Evolutionary conservation across 352 stramenopile genomes (phyloP).

Genomic region (Phytophthora chlamydospora): DNA sequence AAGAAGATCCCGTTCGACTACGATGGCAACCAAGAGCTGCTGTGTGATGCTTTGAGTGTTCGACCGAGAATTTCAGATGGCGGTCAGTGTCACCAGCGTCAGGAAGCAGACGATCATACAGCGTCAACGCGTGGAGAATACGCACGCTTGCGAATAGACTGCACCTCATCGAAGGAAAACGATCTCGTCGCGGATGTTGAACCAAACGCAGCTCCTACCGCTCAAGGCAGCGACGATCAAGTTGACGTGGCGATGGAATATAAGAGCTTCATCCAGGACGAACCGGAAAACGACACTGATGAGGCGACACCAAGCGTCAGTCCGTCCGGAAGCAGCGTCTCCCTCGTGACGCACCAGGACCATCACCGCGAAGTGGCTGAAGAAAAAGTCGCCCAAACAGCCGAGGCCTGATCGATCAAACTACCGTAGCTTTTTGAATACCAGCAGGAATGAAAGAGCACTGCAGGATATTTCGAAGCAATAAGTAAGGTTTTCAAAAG

Average conservation of each 20-base stretch:
- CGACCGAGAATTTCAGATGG: conserved; percentile 1
- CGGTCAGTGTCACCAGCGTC: conserved; percentile 1
- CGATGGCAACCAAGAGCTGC: conserved; percentile 55
- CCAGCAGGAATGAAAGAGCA: too few relatives aligned
- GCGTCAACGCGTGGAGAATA: conserved; percentile 1
- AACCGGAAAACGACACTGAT: conserved; percentile 48
- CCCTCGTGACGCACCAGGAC: neutral
- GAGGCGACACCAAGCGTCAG: conserved; percentile 24
- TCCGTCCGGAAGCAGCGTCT: conserved; percentile 14
- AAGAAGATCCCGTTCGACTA: conserved; percentile 69
- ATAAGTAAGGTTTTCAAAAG: too few relatives aligned
- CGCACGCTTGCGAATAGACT: conserved; percentile 19
- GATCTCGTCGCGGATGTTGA: conserved; percentile 3
- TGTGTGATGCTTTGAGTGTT: conserved; percentile 53
- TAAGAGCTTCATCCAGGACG: conserved; percentile 18
- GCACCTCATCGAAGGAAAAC: conserved; percentile 12
- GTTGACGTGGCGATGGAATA: conserved; percentile 12
- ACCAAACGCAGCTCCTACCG: neutral
- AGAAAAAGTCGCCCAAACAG: neutral
- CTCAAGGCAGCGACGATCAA: neutral
- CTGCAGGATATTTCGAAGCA: too few relatives aligned
- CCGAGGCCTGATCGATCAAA: neutral
- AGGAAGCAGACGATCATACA: conserved; percentile 13
- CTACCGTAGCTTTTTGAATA: too few relatives aligned
- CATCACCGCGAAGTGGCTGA: conserved; percentile 7